Evolutionary conservation across 257 asterid species (phyloP).

Genomic region (Sherardia arvensis): DNA sequence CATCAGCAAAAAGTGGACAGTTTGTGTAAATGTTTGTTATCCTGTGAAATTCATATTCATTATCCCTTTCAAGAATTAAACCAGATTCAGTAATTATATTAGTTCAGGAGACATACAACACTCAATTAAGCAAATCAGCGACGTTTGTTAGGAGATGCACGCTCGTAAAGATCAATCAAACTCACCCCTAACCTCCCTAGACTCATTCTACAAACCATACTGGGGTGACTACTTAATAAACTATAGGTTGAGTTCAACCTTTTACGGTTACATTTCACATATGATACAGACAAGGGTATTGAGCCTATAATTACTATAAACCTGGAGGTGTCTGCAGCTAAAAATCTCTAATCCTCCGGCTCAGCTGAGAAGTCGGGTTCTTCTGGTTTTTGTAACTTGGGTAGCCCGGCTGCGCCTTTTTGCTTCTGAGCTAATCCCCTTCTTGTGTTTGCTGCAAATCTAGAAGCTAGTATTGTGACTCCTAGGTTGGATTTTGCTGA

Average conservation of each 20-base stretch:
- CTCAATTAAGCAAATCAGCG: neutral
- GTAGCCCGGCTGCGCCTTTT: slow-evolving; percentile 53
- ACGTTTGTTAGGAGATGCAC: neutral
- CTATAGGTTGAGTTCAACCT: no score
- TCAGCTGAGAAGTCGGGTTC: slow-evolving; percentile 80
- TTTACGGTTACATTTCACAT: neutral
- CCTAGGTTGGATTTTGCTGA: slow-evolving; percentile 43
- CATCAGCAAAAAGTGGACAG: no score
- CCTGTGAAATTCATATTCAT: no score
- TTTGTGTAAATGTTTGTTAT: no score
- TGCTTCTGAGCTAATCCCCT: slow-evolving; percentile 84
- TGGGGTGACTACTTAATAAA: neutral
- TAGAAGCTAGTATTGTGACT: slow-evolving; percentile 71
- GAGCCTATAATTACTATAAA: neutral
- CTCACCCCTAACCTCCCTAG: neutral
- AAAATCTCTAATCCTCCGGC: slow-evolving; percentile 45
- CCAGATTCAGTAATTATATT: neutral
- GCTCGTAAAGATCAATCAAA: neutral
- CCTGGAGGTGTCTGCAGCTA: neutral
- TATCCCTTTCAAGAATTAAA: neutral
- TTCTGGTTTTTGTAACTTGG: slow-evolving; percentile 71
- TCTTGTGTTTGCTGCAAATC: slow-evolving; percentile 83
- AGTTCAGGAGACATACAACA: neutral
- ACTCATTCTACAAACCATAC: neutral
- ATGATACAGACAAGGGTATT: neutral